phyloP scores from a whole-genome alignment of 257 asterid species.

The Scutellaria minor region DNA sequence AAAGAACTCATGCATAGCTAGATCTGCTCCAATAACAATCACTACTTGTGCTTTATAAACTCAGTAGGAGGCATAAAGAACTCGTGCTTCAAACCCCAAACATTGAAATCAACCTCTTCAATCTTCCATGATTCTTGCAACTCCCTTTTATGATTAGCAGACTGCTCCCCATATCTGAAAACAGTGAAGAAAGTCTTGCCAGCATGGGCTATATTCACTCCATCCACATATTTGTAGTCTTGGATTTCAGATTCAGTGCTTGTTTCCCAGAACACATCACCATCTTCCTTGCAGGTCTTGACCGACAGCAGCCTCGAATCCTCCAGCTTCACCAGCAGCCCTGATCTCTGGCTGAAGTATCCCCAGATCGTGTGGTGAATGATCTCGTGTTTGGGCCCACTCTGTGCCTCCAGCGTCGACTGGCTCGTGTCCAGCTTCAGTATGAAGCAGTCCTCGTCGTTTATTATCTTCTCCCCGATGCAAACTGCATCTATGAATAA shows the following conservation, averaged over 20 bases:
- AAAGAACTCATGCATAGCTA: too few species aligned
- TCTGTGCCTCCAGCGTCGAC: conserved; percentile 70
- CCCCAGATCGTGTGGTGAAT: conserved; percentile 97
- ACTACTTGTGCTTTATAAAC: conserved; percentile 26
- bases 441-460: conserved; percentile 86
- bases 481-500: conserved; percentile 86
- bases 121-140: conserved; percentile 81
- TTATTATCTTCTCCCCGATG: conserved; percentile 87
- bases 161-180: conserved; percentile 86
- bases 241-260: conserved; percentile 85
- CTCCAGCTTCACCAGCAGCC: conserved; percentile 80
- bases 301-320: conserved; percentile 81
- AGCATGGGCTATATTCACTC: conserved; percentile 79
- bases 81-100: conserved; percentile 60
- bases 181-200: conserved; percentile 80
- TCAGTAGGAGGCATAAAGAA: conserved; percentile 90
- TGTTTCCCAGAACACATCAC: conserved; percentile 91
- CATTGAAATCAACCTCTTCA: conserved; percentile 84
- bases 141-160: conserved; percentile 88
- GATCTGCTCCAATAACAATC: too few species aligned
- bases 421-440: conserved; percentile 86
- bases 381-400: conserved; percentile 69
- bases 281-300: conserved; percentile 78
- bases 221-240: conserved; percentile 81
- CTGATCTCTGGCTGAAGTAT: conserved; percentile 94